Base-by-base conservation (phyloP, 2,329 filamentous ascomycete species). In the Capronia coronata region DNA sequence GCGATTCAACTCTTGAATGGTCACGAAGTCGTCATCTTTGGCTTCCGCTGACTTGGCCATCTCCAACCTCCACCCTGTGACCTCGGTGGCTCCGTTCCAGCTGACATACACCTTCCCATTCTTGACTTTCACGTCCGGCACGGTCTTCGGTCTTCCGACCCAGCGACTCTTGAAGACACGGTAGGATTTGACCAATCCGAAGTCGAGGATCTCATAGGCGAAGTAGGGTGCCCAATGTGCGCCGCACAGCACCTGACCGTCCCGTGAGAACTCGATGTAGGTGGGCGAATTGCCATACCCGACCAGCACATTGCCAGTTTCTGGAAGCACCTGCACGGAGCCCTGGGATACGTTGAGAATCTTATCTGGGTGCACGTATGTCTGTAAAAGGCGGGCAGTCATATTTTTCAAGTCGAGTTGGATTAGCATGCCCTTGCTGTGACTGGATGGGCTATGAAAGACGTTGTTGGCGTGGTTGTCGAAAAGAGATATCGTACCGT, bases 131-230 rank as follows among this genome's bases (percentile, higher is more conserved):
- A 48, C 42, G 27, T 46, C 45, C 10, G 66, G 66, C 2, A 45
- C 50, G n/a, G 69, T 73, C 16, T 46, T 48, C 0, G 76, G 76
- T 10, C 66, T 61, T 0, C 73, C 76, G 2, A 69, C 69, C 76
- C 78, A 83, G 49, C 72, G 67, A n/a, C 30, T 39, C 58, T 76
- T 77, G 62, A 75, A 75, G 2, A 71, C 72, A 22, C 78, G 73
- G 59, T 82, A 82, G 44, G 74, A 77, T 59, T 75, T 71, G 2
- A 76, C 70, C 11, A 61, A 50, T 1, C 63, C 63, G 22, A 62
- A 58, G 60, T 67, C 43, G 63, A 61, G 61, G 63, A 58, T 63
- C 60, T 52, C 62, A 65, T 51, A 71, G 62, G 62, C 60, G 49
- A 63, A 64, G 51, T 71, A 71, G 51, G 44, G 61, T 37, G 58